A percentile compares a stretch with the other conserved stretches of the same genome.
phyloP scores from a whole-genome alignment of 2,329 filamentous ascomycete species.

The Diaporthe sp. region DNA sequence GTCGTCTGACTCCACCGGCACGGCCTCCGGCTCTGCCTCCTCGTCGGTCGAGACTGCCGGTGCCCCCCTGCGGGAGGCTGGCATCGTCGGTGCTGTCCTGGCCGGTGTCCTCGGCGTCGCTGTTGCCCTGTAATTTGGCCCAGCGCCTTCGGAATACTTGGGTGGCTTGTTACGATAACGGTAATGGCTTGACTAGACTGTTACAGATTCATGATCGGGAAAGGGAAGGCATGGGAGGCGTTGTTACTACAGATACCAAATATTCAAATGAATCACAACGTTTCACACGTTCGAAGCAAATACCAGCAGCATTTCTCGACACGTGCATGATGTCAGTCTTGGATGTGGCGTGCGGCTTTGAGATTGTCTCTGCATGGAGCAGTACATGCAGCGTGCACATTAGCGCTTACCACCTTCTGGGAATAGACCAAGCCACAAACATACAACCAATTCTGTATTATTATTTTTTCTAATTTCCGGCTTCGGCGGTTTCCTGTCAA shows the following conservation, averaged over 20 bases:
- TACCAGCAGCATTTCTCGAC: neutral
- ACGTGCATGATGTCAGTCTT: neutral
- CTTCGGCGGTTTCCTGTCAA: neutral
- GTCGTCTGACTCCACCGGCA: slow-evolving; percentile 24
- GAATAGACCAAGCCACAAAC: neutral
- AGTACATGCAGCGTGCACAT: neutral
- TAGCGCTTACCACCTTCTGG: neutral
- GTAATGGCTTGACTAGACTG: slow-evolving; percentile 3
- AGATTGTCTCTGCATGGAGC: neutral
- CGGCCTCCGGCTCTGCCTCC: slow-evolving; percentile 19
- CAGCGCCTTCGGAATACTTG: no score
- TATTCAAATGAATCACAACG: slow-evolving; percentile 1
- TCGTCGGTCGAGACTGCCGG: slow-evolving; percentile 29
- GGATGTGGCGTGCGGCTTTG: neutral
- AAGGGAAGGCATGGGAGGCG: neutral
- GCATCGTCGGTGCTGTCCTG: slow-evolving; percentile 35
- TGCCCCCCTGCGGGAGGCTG: slow-evolving; percentile 32
- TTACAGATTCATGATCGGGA: neutral
- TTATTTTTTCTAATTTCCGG: neutral
- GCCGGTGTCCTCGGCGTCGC: slow-evolving; percentile 38
- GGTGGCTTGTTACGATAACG: neutral
- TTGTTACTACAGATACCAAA: slow-evolving; percentile 19
- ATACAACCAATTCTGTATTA: neutral
- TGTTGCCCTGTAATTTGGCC: slow-evolving; percentile 34
- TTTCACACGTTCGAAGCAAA: neutral